Evolutionary conservation across 345 rosid species (phyloP).

Genomic region (Conringia planisiliqua): DNA sequence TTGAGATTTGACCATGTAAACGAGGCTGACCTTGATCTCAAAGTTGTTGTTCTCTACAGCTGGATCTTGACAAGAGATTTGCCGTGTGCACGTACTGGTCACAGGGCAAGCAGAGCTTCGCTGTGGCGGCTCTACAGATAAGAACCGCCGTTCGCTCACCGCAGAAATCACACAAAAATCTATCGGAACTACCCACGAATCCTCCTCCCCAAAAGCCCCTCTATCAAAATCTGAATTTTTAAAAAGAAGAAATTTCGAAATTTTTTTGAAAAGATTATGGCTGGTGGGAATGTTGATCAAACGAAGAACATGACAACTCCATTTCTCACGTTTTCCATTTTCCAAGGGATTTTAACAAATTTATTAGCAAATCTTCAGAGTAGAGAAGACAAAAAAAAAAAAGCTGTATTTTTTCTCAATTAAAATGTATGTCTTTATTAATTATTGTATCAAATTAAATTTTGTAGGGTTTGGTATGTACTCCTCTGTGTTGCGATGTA

Average conservation of each 20-base stretch:
- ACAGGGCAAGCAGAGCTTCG: slow-evolving; percentile 81
- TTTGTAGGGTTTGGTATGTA: neutral
- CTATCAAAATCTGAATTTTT: neutral
- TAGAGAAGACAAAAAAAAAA: neutral
- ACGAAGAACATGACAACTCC: neutral
- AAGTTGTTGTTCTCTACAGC: no score
- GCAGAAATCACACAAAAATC: slow-evolving; percentile 75
- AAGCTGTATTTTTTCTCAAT: no score
- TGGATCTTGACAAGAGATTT: slow-evolving; percentile 62
- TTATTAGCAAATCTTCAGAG: slow-evolving; percentile 16
- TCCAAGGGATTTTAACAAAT: neutral
- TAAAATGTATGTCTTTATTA: neutral
- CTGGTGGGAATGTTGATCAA: slow-evolving; percentile 9
- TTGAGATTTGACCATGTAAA: no score
- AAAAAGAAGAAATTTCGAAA: neutral
- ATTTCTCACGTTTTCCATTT: slow-evolving; percentile 16
- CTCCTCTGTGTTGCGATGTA: slow-evolving; percentile 12
- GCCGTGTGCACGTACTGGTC: slow-evolving; percentile 95
- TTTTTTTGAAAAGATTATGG: neutral
- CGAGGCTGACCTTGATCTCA: no score
- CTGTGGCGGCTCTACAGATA: slow-evolving; percentile 82
- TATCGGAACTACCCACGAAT: slow-evolving; percentile 44
- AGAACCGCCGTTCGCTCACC: slow-evolving; percentile 60
- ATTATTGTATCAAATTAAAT: neutral
- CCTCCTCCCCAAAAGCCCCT: no score